Evolutionary conservation across 2,329 filamentous ascomycete genomes (phyloP).

Genomic region (Colletotrichum abscissum): DNA sequence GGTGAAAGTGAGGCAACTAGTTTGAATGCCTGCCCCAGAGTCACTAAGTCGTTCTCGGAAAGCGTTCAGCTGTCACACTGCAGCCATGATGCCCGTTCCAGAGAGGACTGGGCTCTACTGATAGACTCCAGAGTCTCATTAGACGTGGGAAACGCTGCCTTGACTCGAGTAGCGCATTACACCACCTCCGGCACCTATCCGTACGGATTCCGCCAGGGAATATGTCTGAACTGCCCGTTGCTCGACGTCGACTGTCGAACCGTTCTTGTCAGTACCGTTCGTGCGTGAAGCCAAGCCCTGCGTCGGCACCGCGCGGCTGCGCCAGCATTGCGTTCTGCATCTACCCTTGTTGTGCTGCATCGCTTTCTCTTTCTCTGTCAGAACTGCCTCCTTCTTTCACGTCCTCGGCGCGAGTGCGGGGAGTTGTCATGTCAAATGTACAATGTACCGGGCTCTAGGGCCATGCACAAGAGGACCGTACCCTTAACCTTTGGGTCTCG

Average conservation of each 20-base stretch:
- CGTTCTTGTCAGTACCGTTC: slow-evolving; percentile 1
- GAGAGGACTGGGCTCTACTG: neutral
- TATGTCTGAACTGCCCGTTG: neutral
- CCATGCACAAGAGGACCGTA: neutral
- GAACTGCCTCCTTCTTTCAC: neutral
- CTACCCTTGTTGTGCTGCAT: slow-evolving; percentile 2
- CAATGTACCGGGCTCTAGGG: neutral
- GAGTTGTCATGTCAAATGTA: neutral
- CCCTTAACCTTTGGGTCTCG: slow-evolving; percentile 6
- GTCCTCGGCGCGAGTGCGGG: slow-evolving; percentile 12
- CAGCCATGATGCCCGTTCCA: slow-evolving; percentile 15
- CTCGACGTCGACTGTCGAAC: neutral
- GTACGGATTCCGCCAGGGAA: too few species aligned
- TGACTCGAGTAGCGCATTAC: slow-evolving; percentile 23
- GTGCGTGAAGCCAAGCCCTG: slow-evolving; percentile 2
- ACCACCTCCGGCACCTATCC: neutral
- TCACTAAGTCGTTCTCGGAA: neutral
- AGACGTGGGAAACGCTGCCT: slow-evolving; percentile 11
- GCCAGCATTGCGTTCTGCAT: neutral
- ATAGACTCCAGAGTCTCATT: slow-evolving; percentile 10
- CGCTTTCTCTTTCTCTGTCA: neutral
- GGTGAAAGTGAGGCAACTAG: neutral
- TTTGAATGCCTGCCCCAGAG: neutral
- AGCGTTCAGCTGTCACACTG: neutral
- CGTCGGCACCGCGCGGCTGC: slow-evolving; percentile 1